These are phyloP conservation scores for Aspergillus campestris DNA, from an alignment of 495 filamentous ascomycete species.

Conservation along the genomic window DNA sequence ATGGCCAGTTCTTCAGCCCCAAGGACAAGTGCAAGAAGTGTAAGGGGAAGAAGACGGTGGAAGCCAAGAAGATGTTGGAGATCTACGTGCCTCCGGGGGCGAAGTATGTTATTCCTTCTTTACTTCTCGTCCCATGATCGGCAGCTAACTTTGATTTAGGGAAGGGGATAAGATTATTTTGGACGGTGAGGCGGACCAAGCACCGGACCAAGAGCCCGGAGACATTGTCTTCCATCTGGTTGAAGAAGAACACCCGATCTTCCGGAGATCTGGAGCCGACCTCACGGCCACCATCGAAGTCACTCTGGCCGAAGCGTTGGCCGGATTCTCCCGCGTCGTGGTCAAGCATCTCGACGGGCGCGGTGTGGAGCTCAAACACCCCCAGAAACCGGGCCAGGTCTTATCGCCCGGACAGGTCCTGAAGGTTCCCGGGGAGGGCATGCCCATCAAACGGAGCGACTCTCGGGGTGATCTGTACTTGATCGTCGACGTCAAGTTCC, in stretches of 20 bases:
- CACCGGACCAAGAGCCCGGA: constrained; percentile 82
- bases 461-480: constrained; percentile 81
- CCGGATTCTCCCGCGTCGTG: constrained; percentile 84
- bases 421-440: constrained; percentile 81
- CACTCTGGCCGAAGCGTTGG: constrained; percentile 74
- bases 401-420: constrained; percentile 74
- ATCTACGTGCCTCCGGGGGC: constrained; percentile 91
- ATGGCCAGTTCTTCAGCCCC: constrained; percentile 76
- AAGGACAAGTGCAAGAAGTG: constrained; percentile 98
- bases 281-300: constrained; percentile 71
- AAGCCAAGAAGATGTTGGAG: constrained; percentile 87
- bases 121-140: background rate
- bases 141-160: constrained; percentile 24
- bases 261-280: constrained; percentile 75
- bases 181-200: constrained; percentile 90
- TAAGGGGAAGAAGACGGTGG: constrained; percentile 74
- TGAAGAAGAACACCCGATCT: constrained; percentile 72
- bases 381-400: constrained; percentile 60
- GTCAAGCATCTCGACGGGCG: constrained; percentile 90
- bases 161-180: constrained; percentile 85
- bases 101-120: constrained; percentile 31
- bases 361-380: constrained; percentile 72
- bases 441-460: constrained; percentile 85
- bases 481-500: constrained; percentile 79
- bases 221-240: constrained; percentile 84